phyloP scores from a whole-genome alignment of 2,329 filamentous ascomycete species.

The Orbilia ellipsospora region DNA sequence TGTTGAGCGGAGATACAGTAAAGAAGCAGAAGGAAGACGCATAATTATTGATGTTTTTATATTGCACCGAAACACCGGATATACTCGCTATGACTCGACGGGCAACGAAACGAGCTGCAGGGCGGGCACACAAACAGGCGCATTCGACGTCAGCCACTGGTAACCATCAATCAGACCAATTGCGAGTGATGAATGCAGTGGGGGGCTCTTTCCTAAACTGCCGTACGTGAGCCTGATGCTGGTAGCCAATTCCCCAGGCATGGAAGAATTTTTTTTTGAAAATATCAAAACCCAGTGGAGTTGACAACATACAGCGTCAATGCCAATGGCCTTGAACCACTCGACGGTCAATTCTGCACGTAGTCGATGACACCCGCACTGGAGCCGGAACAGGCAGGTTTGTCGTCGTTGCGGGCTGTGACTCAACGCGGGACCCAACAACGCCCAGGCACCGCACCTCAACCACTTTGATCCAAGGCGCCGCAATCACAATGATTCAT shows the following conservation, averaged over 20 bases:
- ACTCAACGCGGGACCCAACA: conserved; percentile 30
- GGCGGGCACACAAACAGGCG: conserved; percentile 18
- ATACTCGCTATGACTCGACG: conserved; percentile 31
- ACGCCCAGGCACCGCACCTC: background rate
- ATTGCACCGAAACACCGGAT: conserved; percentile 22
- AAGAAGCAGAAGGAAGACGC: conserved; percentile 12
- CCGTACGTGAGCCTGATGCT: no score
- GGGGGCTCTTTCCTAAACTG: no score
- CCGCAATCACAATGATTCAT: conserved; percentile 43
- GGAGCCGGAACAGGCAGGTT: conserved; percentile 32
- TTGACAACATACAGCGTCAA: background rate
- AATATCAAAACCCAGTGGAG: no score
- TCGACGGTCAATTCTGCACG: no score
- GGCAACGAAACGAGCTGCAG: background rate
- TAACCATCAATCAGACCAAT: background rate
- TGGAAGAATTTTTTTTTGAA: no score
- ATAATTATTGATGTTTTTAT: conserved; percentile 17
- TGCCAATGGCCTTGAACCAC: conserved; percentile 1
- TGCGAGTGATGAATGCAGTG: no score
- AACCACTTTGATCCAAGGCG: conserved; percentile 20
- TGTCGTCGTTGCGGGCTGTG: conserved; percentile 19
- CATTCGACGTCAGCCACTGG: background rate
- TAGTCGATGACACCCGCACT: no score
- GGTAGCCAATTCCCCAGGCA: no score
- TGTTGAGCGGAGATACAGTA: conserved; percentile 20